A percentile compares a stretch with the other conserved stretches of the same genome.
These are phyloP conservation scores for Leishmania tropica DNA, from an alignment of 208 protist species.

Conservation along the genomic window DNA sequence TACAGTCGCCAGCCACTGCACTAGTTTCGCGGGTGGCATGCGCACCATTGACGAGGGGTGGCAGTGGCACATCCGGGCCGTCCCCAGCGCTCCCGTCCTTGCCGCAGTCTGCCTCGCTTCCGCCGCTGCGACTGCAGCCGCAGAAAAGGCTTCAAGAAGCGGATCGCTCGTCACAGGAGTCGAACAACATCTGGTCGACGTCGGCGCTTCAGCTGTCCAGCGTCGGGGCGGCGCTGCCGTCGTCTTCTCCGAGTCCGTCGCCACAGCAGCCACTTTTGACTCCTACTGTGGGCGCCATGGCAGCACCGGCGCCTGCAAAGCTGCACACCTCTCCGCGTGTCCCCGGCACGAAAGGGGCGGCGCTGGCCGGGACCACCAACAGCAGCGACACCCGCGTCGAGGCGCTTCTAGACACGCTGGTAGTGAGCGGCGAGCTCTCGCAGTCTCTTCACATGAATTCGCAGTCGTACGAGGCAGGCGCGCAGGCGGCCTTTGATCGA, in stretches of 20 bases:
- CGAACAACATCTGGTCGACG: background rate
- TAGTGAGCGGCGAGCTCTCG: constrained; percentile 20
- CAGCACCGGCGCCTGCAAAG: background rate
- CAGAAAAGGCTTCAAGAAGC: background rate
- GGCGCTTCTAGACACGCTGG: constrained; percentile 2
- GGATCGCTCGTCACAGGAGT: background rate
- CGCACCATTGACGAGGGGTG: background rate
- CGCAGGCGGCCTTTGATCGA: constrained; percentile 12
- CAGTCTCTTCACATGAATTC: constrained; percentile 2
- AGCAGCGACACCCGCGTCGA: background rate
- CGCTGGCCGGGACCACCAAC: background rate
- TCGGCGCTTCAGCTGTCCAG: background rate
- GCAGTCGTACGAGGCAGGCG: background rate
- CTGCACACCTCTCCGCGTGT: background rate
- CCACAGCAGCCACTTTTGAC: background rate
- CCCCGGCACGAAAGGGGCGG: background rate
- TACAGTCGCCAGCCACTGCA: background rate
- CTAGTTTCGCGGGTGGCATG: background rate
- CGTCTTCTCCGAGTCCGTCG: background rate
- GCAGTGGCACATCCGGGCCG: background rate
- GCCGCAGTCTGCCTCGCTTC: background rate
- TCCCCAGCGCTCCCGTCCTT: background rate
- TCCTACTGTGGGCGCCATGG: background rate
- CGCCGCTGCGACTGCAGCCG: background rate
- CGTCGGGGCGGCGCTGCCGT: background rate